Base-by-base conservation (phyloP, 2,329 filamentous ascomycete genomes). In the Trichoderma oligosporum region DNA sequence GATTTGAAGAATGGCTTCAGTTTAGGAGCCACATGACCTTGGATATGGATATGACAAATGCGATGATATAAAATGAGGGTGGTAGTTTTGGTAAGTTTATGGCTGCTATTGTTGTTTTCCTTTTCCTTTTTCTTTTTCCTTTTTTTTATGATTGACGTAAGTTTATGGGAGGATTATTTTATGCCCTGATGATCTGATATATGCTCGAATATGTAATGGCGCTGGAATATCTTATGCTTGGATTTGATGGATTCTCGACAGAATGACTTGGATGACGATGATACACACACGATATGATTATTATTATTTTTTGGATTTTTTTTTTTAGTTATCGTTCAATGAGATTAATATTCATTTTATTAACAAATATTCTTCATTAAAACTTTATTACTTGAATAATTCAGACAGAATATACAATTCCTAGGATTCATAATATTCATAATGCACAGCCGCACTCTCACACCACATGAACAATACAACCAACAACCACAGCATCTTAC, bases 1-100 rank as follows among this genome's bases (percentile, higher is more conserved):
- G 54, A 7, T 60, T 49, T 25, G 27, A 57, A 14, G 38, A 35
- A 4, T 60, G 58, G 58, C 41, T 55, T 2, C 12, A 31, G 4
- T 45, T 36, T 27, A 22, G 7, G 31, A 20, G 44, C 4, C 22
- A 29, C 5, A 9, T 14, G 5, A 24, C 7, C 7, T n/a, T 24
- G n/a, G 22, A 55, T 7, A 22, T 16, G 24, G 16, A 22, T 4
- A 9, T 25, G 38, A 36, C n/a, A 16, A n/a, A n/a, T n/a, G 27
- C 12, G 29, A 25, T n/a, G n/a, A 25, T 42, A 4, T 20, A 20
- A 27, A n/a, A n/a, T 31, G 27, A 11, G 27, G 27, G 27, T 6
- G 6, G n/a, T 14, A 1, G 18, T 27, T 35, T 14, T 20, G 35
- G 16, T 27, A 16, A 6, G 6, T 31, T 31, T 18, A 16, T 14